Conservation (phyloP, 305 asterid species). For the Fraxinus greggii region DNA sequence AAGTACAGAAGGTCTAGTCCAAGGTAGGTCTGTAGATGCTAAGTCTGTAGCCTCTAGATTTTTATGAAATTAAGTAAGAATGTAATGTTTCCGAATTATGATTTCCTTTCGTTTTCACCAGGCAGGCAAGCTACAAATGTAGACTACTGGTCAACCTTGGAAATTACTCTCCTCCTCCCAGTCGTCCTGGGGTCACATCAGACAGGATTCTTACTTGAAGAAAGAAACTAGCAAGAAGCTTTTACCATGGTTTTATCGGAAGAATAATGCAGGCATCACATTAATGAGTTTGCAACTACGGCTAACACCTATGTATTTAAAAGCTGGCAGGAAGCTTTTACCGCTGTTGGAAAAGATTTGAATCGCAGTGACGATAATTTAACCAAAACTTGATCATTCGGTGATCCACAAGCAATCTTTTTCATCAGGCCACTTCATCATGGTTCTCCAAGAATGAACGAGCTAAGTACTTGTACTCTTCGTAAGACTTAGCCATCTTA, state of each 20-base stretch:
- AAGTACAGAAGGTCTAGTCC: not conserved
- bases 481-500: not conserved
- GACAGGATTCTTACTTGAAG: not conserved
- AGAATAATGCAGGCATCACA: not conserved
- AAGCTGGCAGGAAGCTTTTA: not conserved
- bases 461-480: not conserved
- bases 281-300: not conserved
- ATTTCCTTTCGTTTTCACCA: not conserved
- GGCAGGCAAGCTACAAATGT: not conserved
- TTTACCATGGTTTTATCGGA: not conserved
- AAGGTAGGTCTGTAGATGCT: not conserved
- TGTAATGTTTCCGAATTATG: not conserved
- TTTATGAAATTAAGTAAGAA: not conserved
- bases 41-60: not conserved
- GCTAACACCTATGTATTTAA: not conserved
- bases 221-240: not conserved
- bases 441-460: not conserved
- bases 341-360: not conserved
- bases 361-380: not conserved
- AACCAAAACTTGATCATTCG: not conserved
- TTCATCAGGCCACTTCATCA: not conserved
- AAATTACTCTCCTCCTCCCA: not conserved
- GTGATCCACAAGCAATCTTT: not conserved
- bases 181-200: not conserved
- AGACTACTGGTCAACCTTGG: not conserved